Conservation (phyloP, 371 early-diverging fungal species). For the Lichtheimia ramosa region DNA sequence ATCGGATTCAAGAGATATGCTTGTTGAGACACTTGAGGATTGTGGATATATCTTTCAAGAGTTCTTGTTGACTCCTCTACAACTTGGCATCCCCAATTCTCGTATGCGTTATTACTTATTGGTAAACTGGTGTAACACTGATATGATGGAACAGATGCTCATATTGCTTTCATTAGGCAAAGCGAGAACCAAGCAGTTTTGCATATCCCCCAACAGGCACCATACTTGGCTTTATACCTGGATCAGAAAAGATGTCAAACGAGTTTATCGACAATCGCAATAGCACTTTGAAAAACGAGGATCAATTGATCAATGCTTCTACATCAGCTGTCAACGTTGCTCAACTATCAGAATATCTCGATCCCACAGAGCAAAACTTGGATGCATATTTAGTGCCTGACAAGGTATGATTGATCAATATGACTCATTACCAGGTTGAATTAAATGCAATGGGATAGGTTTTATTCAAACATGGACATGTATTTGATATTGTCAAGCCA, state of each 20-base stretch:
- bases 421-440: not conserved
- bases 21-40: slow-evolving; percentile 48
- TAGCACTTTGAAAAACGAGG: slow-evolving; percentile 19
- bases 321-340: slow-evolving; percentile 32
- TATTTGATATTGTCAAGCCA: slow-evolving; percentile 77
- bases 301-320: slow-evolving; percentile 18
- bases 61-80: slow-evolving; percentile 68
- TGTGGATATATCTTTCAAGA: slow-evolving; percentile 60
- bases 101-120: slow-evolving; percentile 69
- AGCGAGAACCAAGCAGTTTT: slow-evolving; percentile 41
- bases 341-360: slow-evolving; percentile 34
- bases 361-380: slow-evolving; percentile 9
- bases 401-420: slow-evolving; percentile 17
- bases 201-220: slow-evolving; percentile 41
- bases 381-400: slow-evolving; percentile 36
- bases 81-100: slow-evolving; percentile 71
- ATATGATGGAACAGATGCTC: not conserved
- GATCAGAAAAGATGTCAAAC: slow-evolving; percentile 28
- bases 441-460: slow-evolving; percentile 28
- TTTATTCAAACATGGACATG: slow-evolving; percentile 59
- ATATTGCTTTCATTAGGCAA: slow-evolving; percentile 23
- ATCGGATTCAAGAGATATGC: slow-evolving; percentile 60
- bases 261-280: slow-evolving; percentile 32
- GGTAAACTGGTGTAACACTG: slow-evolving; percentile 19
- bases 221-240: slow-evolving; percentile 53